These are phyloP conservation scores for Pezicula radicicola DNA, from an alignment of 2,329 filamentous ascomycete genomes.

Conservation along the genomic window DNA sequence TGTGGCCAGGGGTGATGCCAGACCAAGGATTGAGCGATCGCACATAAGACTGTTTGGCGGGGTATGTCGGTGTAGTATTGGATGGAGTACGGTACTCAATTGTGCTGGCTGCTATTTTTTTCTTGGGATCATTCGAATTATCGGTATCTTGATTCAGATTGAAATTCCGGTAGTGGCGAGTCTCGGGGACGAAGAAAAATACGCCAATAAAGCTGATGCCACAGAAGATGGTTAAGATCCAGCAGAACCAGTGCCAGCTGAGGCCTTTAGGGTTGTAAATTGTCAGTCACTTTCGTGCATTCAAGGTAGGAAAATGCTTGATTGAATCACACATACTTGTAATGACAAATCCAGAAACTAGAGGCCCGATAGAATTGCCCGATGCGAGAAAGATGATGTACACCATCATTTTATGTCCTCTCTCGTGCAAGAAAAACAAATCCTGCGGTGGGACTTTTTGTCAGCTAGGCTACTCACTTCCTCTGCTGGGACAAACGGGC, in stretches of 20 bases:
- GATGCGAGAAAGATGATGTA: constrained; percentile 2
- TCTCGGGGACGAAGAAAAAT: constrained; percentile 6
- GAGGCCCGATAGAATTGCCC: constrained; percentile 4
- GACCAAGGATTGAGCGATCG: constrained; percentile 6
- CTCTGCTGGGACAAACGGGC: too few relatives aligned
- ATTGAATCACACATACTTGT: not conserved
- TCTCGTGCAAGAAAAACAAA: constrained; percentile 9
- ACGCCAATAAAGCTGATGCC: constrained; percentile 3
- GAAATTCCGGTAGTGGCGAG: not conserved
- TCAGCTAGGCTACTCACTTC: too few relatives aligned
- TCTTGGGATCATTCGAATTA: not conserved
- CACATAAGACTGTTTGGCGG: not conserved
- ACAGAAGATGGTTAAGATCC: constrained; percentile 2
- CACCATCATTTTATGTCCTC: constrained; percentile 2
- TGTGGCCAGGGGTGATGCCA: not conserved
- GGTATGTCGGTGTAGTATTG: too few relatives aligned
- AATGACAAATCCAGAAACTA: constrained; percentile 7
- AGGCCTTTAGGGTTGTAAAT: too few relatives aligned
- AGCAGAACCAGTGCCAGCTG: constrained; percentile 5
- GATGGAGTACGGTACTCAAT: too few relatives aligned
- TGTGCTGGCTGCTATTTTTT: too few relatives aligned
- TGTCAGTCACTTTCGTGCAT: too few relatives aligned
- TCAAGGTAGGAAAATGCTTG: too few relatives aligned
- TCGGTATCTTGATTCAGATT: not conserved
- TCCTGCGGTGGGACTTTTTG: too few relatives aligned